phyloP scores from a whole-genome alignment of 177 flowering plant genomes.

The Vitis hybrid region DNA sequence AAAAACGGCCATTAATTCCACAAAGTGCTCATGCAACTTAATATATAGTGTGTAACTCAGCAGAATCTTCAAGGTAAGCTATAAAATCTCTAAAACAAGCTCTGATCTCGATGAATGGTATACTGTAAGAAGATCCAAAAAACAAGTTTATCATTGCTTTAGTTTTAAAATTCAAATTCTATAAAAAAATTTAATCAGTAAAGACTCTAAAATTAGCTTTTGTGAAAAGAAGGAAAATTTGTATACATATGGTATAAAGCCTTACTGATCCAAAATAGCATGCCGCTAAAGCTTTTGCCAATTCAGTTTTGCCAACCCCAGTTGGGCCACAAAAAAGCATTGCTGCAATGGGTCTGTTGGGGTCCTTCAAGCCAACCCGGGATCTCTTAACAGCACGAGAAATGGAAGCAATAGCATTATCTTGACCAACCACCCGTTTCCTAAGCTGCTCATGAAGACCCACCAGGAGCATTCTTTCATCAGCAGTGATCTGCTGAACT shows the following conservation, averaged over 20 bases:
- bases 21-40: not conserved
- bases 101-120: not conserved
- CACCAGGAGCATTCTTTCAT: slow-evolving; percentile 62
- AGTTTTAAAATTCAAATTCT: not conserved
- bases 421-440: slow-evolving; percentile 78
- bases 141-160: not conserved
- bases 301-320: slow-evolving; percentile 95
- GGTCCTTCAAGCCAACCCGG: slow-evolving; percentile 73
- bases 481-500: slow-evolving; percentile 70
- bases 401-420: slow-evolving; percentile 78
- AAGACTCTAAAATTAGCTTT: not conserved
- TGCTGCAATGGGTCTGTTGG: slow-evolving; percentile 75
- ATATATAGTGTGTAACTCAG: not conserved
- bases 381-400: slow-evolving; percentile 87
- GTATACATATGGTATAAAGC: not conserved
- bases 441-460: slow-evolving; percentile 71
- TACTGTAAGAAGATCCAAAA: not conserved
- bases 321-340: slow-evolving; percentile 94
- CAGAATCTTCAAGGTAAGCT: not conserved
- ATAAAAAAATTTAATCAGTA: not conserved
- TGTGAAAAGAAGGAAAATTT: not conserved
- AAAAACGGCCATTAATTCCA: not conserved
- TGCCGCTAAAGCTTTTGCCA: slow-evolving; percentile 78
- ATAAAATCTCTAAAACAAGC: not conserved
- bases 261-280: slow-evolving; percentile 85